Percentiles rank a stretch among this genome's conserved stretches.
Conservation (phyloP, 306 rosid genomes). For the Rubus idaeus region DNA sequence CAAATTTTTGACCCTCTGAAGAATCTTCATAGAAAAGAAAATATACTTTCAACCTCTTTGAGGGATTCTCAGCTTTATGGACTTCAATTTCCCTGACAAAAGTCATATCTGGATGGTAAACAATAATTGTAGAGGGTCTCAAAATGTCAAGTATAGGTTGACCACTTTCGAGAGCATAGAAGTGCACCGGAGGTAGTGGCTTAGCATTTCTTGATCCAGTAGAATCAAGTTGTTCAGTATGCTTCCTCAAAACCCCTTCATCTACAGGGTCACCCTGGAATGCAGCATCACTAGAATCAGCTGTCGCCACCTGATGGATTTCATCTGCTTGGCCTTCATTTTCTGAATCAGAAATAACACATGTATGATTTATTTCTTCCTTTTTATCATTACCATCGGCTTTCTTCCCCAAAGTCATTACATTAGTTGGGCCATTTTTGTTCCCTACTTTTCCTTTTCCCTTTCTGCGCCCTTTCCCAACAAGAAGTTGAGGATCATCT, state of each 20-base stretch:
- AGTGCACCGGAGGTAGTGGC: conserved; percentile 72
- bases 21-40: conserved; percentile 93
- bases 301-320: conserved; percentile 37
- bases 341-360: conserved; percentile 41
- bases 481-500: conserved; percentile 42
- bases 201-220: conserved; percentile 35
- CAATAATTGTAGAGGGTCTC: conserved; percentile 74
- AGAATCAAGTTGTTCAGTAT: conserved; percentile 33
- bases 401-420: conserved; percentile 35
- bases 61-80: conserved; percentile 72
- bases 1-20: conserved; percentile 88
- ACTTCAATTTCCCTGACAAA: conserved; percentile 95
- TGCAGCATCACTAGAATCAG: conserved; percentile 34
- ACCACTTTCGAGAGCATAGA: conserved; percentile 90
- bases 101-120: conserved; percentile 92
- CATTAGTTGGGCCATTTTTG: conserved; percentile 38
- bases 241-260: conserved; percentile 46
- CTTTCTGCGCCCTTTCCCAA: conserved; percentile 36
- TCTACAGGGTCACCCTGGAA: conserved; percentile 39
- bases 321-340: conserved; percentile 38
- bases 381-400: conserved; percentile 32
- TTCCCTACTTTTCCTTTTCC: conserved; percentile 58
- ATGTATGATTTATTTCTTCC: conserved; percentile 35
- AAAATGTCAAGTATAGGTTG: conserved; percentile 78
- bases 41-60: conserved; percentile 72